Evolutionary conservation across 768 basidiomycete genomes (phyloP).

Genomic region (Macrocybe gigantea): DNA sequence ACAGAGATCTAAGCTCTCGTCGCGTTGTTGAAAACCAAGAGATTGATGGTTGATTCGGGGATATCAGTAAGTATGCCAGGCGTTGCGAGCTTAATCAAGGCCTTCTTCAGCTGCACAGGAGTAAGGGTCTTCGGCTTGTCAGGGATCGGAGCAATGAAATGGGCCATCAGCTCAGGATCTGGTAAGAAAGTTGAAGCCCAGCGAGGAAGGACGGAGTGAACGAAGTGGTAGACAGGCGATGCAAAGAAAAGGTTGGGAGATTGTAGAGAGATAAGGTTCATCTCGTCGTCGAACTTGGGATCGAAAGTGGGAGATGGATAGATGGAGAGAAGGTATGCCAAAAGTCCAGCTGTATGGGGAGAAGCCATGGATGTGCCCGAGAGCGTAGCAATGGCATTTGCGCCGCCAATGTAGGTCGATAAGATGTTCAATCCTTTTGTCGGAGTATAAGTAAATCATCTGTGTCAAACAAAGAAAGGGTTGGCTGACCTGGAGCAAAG

Average conservation of each 20-base stretch:
- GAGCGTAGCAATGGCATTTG: conserved; percentile 60
- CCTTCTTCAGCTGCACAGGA: conserved; percentile 73
- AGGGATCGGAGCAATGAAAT: conserved; percentile 37
- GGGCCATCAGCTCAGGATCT: conserved; percentile 38
- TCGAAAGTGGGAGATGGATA: conserved; percentile 66
- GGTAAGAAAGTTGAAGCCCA: conserved; percentile 58
- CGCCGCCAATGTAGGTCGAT: conserved; percentile 75
- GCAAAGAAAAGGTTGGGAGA: conserved; percentile 26
- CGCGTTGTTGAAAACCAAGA: conserved; percentile 79
- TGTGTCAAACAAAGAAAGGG: not conserved
- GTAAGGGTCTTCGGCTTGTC: conserved; percentile 38
- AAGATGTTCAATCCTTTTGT: conserved; percentile 74
- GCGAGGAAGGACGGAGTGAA: conserved; percentile 48
- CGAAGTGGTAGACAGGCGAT: conserved; percentile 46
- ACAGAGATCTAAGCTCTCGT: conserved; percentile 22
- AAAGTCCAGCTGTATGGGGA: conserved; percentile 84
- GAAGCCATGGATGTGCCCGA: conserved; percentile 95
- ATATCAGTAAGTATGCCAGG: conserved; percentile 42
- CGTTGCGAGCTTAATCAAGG: conserved; percentile 58
- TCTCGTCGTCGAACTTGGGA: conserved; percentile 36
- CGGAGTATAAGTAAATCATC: not conserved
- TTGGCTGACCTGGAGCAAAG: conserved; percentile 69
- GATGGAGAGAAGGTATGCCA: conserved; percentile 89
- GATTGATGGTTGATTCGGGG: conserved; percentile 54
- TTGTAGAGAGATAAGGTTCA: conserved; percentile 26